phyloP scores from a whole-genome alignment of 768 basidiomycete species.

The Tylopilus vinaceipallidus region DNA sequence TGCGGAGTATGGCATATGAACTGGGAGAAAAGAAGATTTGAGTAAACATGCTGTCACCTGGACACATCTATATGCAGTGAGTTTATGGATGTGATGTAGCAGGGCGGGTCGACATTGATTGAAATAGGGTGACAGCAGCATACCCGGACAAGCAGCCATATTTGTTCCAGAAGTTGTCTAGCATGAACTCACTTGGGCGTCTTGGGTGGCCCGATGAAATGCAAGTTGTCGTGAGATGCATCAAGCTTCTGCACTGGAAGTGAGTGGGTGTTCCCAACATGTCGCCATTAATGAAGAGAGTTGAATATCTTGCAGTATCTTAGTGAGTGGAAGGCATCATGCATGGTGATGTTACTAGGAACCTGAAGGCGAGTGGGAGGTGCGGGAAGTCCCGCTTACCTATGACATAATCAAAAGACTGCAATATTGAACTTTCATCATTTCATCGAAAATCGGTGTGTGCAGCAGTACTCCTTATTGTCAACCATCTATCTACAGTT shows the following conservation, averaged over 20 bases:
- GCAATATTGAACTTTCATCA: too few species aligned
- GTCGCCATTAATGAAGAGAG: not conserved
- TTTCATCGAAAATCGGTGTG: too few species aligned
- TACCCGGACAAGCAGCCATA: conserved; percentile 65
- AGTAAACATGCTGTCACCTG: conserved; percentile 75
- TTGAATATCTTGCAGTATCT: conserved; percentile 17
- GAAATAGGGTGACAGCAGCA: conserved; percentile 66
- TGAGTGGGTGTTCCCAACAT: conserved; percentile 59
- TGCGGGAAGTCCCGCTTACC: too few species aligned
- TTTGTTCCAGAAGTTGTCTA: conserved; percentile 64
- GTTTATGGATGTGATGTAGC: conserved; percentile 32
- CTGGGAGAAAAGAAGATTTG: conserved; percentile 63
- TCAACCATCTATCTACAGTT: too few species aligned
- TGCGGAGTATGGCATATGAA: conserved; percentile 82
- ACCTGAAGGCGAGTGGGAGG: too few species aligned
- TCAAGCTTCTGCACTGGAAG: conserved; percentile 79
- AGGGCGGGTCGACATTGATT: conserved; percentile 12
- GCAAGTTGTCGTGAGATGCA: conserved; percentile 70
- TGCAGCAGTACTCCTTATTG: too few species aligned
- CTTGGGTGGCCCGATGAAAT: conserved; percentile 72
- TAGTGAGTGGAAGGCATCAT: conserved; percentile 33
- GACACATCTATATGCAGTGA: conserved; percentile 71
- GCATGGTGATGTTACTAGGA: too few species aligned
- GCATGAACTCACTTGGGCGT: conserved; percentile 65
- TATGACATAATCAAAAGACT: too few species aligned